These are phyloP conservation scores for Yarrowia deformans DNA, from an alignment of 805 yeast species.

Conservation along the genomic window DNA sequence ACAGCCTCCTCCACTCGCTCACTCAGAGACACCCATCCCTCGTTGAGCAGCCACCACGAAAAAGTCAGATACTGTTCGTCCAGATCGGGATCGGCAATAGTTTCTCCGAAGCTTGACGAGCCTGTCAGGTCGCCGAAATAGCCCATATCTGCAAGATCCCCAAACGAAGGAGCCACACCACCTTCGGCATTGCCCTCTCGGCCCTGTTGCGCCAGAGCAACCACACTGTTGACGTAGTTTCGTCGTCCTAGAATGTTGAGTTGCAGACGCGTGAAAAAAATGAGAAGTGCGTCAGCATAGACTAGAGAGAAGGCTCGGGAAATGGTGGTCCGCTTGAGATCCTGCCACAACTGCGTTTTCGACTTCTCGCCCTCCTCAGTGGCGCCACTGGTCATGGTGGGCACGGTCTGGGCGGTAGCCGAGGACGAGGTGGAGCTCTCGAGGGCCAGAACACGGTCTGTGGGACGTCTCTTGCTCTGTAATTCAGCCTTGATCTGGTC, in stretches of 20 bases:
- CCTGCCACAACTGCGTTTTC: conserved; percentile 82
- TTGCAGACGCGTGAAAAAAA: conserved; percentile 84
- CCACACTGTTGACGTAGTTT: conserved; percentile 81
- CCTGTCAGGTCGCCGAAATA: conserved; percentile 26
- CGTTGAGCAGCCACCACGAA: conserved; percentile 92
- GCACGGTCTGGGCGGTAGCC: conserved; percentile 34
- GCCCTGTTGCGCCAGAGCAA: conserved; percentile 64
- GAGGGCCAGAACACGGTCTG: conserved; percentile 41
- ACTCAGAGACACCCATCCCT: conserved; percentile 75
- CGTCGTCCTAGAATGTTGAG: conserved; percentile 86
- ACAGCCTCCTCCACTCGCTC: conserved; percentile 64
- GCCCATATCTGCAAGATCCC: conserved; percentile 31
- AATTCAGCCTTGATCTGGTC: conserved; percentile 75
- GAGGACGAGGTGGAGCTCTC: conserved; percentile 37
- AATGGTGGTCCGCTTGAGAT: conserved; percentile 75
- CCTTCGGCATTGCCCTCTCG: conserved; percentile 43
- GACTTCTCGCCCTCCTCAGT: conserved; percentile 50
- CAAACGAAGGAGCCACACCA: conserved; percentile 38
- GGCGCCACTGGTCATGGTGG: conserved; percentile 29
- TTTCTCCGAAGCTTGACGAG: conserved; percentile 36
- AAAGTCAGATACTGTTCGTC: conserved; percentile 67
- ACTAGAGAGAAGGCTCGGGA: conserved; percentile 74
- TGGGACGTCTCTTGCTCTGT: conserved; percentile 60
- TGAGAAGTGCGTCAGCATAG: conserved; percentile 70
- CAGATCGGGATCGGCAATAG: conserved; percentile 38